Evolutionary conservation across 805 yeast species (phyloP), one percentile per base, ranked within the genome.

Genomic region (Helenozyma rhizophorensis): DNA sequence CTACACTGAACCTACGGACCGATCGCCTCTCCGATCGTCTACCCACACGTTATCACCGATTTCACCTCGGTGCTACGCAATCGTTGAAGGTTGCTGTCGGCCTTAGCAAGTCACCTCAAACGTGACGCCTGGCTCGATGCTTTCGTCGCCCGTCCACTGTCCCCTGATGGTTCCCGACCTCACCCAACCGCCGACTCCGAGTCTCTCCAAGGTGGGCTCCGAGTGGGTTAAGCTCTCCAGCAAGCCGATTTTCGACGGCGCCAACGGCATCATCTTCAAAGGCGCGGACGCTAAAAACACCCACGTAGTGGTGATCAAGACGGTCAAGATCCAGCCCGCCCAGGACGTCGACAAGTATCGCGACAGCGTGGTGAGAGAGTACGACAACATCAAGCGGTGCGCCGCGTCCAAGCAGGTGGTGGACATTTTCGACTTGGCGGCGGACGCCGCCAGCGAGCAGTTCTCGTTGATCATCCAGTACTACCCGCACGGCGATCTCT

Each of bases 401-500:
- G 23, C 36, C 37, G 39, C 45, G 39, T 36, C 60, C 31, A 57
- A 51, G 18, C 50, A 62, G 30, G 48, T 65, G 4, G 55, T 59
- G 8, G 43, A 45, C 8, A 51, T 60, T 2, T 27, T 50, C 11
- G 64, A 57, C 32, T 21, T 65, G 12, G 50, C 53, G 3, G 32
- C 34, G 17, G 32, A 42, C 16, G 18, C 42, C 6, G 47, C 53
- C 7, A 33, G 30, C 22, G 47, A 34, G n/a, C 50, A 43, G 29
- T 47, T 62, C 21, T 61, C 70, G 9, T 42, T 74, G 4, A 50
- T 72, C 9, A 36, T 65, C 16, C 72, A 72, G 10, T 71, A 50
- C 46, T 72, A 63, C 48, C 50, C 58, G 16, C 45, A 65, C 40
- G 78, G 79, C 3, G 81, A 75, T 45, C 53, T 75, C 17, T 46